A percentile compares a stretch with the other conserved stretches of the same genome.
Conservation (phyloP, 257 asterid species). For the Ocimum tenuiflorum region DNA sequence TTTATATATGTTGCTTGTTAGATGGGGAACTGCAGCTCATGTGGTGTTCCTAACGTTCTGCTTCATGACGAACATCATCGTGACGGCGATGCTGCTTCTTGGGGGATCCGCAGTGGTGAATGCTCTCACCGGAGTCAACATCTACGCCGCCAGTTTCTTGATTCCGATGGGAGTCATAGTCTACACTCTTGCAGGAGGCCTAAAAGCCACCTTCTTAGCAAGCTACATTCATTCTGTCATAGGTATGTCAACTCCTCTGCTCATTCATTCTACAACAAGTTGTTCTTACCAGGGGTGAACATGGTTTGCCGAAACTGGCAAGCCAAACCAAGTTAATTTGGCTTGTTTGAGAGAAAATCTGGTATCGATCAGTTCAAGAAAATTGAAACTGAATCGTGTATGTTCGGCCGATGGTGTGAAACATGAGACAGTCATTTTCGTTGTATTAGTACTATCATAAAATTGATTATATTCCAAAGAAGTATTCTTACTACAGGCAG, state of each 20-base stretch:
- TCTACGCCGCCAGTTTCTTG: conserved; percentile 88
- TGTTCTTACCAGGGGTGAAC: no score
- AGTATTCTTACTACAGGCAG: no score
- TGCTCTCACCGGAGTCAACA: conserved; percentile 86
- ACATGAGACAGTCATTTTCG: no score
- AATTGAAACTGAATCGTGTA: no score
- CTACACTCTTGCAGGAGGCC: conserved; percentile 86
- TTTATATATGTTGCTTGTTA: conserved; percentile 16
- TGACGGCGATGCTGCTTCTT: conserved; percentile 92
- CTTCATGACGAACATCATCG: conserved; percentile 81
- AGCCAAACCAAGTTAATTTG: no score
- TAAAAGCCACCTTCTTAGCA: conserved; percentile 89
- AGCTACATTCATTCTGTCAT: conserved; percentile 89
- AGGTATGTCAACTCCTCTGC: conserved; percentile 30
- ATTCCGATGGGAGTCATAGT: conserved; percentile 83
- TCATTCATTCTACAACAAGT: not conserved
- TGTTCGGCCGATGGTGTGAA: no score
- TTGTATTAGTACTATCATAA: no score
- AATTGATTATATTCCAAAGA: no score
- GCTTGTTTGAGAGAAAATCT: no score
- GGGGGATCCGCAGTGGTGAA: conserved; percentile 92
- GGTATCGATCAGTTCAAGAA: no score
- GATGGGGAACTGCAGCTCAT: conserved; percentile 96
- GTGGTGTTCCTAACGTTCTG: conserved; percentile 74
- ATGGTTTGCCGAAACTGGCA: no score